phyloP scores from a whole-genome alignment of 1,284 basidiomycete species.

The Mycena citricolor region DNA sequence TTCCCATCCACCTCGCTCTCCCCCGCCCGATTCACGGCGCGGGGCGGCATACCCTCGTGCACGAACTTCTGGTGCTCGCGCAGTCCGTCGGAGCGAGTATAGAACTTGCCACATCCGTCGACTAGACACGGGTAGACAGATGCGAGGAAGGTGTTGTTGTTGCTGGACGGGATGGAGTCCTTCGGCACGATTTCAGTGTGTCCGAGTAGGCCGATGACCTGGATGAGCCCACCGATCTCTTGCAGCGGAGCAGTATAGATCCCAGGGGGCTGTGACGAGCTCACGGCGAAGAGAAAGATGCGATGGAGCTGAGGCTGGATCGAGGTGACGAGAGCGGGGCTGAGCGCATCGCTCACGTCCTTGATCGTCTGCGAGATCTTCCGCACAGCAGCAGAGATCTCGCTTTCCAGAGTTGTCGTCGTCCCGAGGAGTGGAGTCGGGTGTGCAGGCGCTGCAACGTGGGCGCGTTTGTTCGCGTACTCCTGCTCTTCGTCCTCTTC shows the following conservation, averaged over 20 bases:
- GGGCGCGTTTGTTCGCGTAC: slow-evolving; percentile 26
- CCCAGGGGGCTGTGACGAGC: slow-evolving; percentile 50
- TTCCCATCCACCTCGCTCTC: slow-evolving; percentile 53
- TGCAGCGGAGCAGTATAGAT: slow-evolving; percentile 56
- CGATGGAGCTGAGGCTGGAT: slow-evolving; percentile 70
- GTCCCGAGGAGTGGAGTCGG: slow-evolving; percentile 48
- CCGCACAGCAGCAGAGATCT: slow-evolving; percentile 57
- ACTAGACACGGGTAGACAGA: slow-evolving; percentile 74
- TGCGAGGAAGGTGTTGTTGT: slow-evolving; percentile 67
- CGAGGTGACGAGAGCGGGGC: slow-evolving; percentile 57
- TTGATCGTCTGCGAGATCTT: slow-evolving; percentile 50
- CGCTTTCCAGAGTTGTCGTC: slow-evolving; percentile 45
- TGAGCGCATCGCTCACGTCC: slow-evolving; percentile 42
- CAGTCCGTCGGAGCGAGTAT: slow-evolving; percentile 56
- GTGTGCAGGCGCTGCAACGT: slow-evolving; percentile 28
- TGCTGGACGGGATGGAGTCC: slow-evolving; percentile 34
- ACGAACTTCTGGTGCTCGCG: slow-evolving; percentile 68
- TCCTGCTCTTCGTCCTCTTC: slow-evolving; percentile 51
- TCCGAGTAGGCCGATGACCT: slow-evolving; percentile 73
- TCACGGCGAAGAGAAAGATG: slow-evolving; percentile 71
- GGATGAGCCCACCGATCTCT: slow-evolving; percentile 72
- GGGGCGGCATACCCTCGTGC: slow-evolving; percentile 43
- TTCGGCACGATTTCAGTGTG: slow-evolving; percentile 65
- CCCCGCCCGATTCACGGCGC: slow-evolving; percentile 54
- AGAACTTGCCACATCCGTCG: slow-evolving; percentile 65